A percentile compares a stretch with the other conserved stretches of the same genome.
These are phyloP conservation scores for Scedosporium apiospermum DNA, from an alignment of 2,329 filamentous ascomycete species.

Conservation along the genomic window DNA sequence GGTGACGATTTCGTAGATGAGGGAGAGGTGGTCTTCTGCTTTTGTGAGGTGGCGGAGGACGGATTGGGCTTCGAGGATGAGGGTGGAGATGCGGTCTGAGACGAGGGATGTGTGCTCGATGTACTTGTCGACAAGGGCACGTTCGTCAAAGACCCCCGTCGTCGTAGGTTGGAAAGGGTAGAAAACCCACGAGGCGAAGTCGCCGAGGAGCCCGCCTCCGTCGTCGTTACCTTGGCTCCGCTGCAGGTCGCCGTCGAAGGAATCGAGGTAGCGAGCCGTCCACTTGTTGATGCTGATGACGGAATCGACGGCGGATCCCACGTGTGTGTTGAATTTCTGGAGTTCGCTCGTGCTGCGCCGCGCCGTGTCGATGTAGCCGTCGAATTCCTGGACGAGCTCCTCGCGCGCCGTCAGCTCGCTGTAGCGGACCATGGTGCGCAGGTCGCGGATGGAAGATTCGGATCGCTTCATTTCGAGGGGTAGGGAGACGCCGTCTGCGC, in stretches of 20 bases:
- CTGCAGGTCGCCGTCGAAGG: conserved; percentile 17
- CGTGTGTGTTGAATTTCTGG: conserved; percentile 66
- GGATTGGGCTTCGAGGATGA: conserved; percentile 62
- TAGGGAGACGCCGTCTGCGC: conserved; percentile 54
- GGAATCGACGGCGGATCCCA: conserved; percentile 63
- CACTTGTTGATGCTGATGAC: conserved; percentile 68
- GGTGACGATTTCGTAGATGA: conserved; percentile 60
- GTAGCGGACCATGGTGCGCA: conserved; percentile 62
- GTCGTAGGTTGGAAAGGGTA: conserved; percentile 52
- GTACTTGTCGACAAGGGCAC: conserved; percentile 62
- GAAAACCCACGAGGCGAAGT: conserved; percentile 35
- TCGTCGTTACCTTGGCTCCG: conserved; percentile 8
- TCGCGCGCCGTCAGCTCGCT: conserved; percentile 58
- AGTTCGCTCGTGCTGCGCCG: conserved; percentile 56
- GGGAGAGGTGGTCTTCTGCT: conserved; percentile 59
- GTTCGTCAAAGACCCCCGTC: conserved; percentile 28
- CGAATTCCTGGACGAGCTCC: conserved; percentile 66
- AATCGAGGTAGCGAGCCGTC: conserved; percentile 61
- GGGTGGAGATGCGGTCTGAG: conserved; percentile 55
- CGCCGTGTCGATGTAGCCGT: conserved; percentile 64
- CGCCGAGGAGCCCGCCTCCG: conserved; percentile 19
- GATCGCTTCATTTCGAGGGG: conserved; percentile 73
- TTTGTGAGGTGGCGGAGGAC: conserved; percentile 56
- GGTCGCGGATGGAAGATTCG: conserved; percentile 63
- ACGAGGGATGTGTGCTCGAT: conserved; percentile 61